Conservation (phyloP, 2,329 filamentous ascomycete species). For the Rugonectria rugulosa region DNA sequence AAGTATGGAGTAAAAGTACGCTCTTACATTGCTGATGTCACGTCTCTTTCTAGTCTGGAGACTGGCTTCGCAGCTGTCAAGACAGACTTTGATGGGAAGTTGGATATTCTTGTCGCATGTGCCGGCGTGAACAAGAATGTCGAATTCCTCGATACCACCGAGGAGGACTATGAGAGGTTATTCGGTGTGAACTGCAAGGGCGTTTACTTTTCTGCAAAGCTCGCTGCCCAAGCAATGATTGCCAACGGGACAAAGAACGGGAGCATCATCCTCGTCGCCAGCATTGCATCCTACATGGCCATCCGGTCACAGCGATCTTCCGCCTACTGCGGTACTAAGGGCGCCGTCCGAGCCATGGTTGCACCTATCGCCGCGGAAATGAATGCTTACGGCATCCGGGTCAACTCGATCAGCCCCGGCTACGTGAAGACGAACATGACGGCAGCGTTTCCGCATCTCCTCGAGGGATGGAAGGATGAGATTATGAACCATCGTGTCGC, state of each 20-base stretch:
- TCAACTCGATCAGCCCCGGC: slow-evolving; percentile 57
- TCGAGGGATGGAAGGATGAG: slow-evolving; percentile 58
- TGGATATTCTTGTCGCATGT: slow-evolving; percentile 66
- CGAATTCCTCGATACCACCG: slow-evolving; percentile 66
- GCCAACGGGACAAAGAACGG: slow-evolving; percentile 57
- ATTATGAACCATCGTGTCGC: slow-evolving; percentile 57
- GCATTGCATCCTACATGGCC: slow-evolving; percentile 60
- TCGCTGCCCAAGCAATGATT: slow-evolving; percentile 60
- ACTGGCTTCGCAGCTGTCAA: slow-evolving; percentile 53
- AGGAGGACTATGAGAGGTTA: slow-evolving; percentile 68
- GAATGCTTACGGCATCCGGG: slow-evolving; percentile 50
- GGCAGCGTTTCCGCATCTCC: slow-evolving; percentile 52
- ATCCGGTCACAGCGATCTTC: slow-evolving; percentile 56
- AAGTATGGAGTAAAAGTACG: slow-evolving; percentile 49
- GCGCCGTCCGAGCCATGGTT: slow-evolving; percentile 37
- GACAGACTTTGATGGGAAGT: slow-evolving; percentile 53
- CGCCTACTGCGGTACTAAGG: slow-evolving; percentile 38
- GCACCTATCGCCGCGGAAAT: slow-evolving; percentile 37
- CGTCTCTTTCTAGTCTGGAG: slow-evolving; percentile 59
- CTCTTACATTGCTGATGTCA: slow-evolving; percentile 61
- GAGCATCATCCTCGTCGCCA: slow-evolving; percentile 61
- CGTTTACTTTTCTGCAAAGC: slow-evolving; percentile 64
- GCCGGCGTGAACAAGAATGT: slow-evolving; percentile 65
- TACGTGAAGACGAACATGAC: slow-evolving; percentile 55
- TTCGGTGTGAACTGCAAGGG: slow-evolving; percentile 73